Percentiles rank a stretch among this genome's conserved stretches.
These are phyloP conservation scores for Radiomyces spectabilis DNA, from an alignment of 192 early-diverging fungal species.

Conservation along the genomic window DNA sequence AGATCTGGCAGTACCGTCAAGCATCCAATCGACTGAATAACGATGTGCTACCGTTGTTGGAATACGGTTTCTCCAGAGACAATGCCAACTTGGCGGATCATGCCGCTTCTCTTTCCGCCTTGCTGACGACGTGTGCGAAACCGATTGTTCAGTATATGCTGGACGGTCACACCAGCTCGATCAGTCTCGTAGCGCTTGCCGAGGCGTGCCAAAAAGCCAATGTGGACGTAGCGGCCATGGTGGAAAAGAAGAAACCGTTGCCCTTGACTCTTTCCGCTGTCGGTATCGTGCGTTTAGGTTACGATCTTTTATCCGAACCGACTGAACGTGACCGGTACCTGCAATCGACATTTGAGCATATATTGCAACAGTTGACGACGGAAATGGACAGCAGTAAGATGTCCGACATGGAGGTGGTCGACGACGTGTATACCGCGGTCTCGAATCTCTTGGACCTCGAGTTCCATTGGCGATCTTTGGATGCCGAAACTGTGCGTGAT, in stretches of 20 bases:
- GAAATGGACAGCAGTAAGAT: neutral
- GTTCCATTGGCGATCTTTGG: conserved; percentile 7
- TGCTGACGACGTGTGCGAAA: neutral
- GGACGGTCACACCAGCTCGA: neutral
- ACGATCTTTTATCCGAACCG: neutral
- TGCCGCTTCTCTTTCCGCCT: no score
- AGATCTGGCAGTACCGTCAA: no score
- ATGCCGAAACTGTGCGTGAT: conserved; percentile 29
- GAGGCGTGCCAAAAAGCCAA: neutral
- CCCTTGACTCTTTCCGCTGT: neutral
- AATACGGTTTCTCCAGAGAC: conserved; percentile 2
- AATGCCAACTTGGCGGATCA: no score
- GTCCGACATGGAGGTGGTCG: neutral
- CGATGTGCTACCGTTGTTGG: conserved; percentile 12
- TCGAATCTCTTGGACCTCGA: neutral
- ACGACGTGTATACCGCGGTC: conserved; percentile 2
- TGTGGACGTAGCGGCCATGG: no score
- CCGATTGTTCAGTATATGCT: neutral
- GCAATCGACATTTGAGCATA: conserved; percentile 1
- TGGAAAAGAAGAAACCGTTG: no score
- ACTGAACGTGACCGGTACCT: neutral
- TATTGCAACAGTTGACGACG: conserved; percentile 4
- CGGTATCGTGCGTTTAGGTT: conserved; percentile 4
- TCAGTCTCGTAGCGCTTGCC: neutral
- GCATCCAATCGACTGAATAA: neutral